Percentiles rank a stretch among this genome's conserved stretches.
These are phyloP conservation scores for Trichoderma aggressivum DNA, from an alignment of 2,329 filamentous ascomycete species.

Conservation along the genomic window DNA sequence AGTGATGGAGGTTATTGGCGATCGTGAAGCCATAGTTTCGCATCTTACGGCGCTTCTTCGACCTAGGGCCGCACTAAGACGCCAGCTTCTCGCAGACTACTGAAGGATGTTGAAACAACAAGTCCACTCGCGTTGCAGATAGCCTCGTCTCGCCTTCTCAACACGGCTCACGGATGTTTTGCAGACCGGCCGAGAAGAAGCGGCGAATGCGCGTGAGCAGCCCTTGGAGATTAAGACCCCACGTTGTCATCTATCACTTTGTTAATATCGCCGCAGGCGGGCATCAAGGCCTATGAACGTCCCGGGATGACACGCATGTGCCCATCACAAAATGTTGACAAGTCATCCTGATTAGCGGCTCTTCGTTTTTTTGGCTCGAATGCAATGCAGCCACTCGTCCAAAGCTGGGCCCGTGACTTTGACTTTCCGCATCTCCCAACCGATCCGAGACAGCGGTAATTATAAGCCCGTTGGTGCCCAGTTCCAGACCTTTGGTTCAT, in stretches of 20 bases:
- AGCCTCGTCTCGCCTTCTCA: not conserved
- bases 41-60: not conserved
- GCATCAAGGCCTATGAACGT: not conserved
- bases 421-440: constrained; percentile 2
- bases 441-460: not conserved
- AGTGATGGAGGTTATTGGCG: not conserved
- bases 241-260: constrained; percentile 7
- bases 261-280: not conserved
- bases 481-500: not conserved
- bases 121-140: not conserved
- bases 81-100: constrained; percentile 1
- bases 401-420: constrained; percentile 5
- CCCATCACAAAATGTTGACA: not conserved
- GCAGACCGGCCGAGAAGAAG: not conserved
- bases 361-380: not conserved
- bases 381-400: constrained; percentile 3
- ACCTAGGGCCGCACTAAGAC: constrained; percentile 3
- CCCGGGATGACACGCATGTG: constrained; percentile 7
- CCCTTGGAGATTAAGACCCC: not conserved
- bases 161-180: not conserved
- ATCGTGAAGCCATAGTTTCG: constrained; percentile 3
- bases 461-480: not conserved
- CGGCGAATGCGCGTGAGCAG: not conserved
- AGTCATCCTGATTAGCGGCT: not conserved
- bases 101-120: not conserved